Base-by-base conservation (phyloP, 495 filamentous ascomycete species). In the Hypoxylon trugodes region DNA sequence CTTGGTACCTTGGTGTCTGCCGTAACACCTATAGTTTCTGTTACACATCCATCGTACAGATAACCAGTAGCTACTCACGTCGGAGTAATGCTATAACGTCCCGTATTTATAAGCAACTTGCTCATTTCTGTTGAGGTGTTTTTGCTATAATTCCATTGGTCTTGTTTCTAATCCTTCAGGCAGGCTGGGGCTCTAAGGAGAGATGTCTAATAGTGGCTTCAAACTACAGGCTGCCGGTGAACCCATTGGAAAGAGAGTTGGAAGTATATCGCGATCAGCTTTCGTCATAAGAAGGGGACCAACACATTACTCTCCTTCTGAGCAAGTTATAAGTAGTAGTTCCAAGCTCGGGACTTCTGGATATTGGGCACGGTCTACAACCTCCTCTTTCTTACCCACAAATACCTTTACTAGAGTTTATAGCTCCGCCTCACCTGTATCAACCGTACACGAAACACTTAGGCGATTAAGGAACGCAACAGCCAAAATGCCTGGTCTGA, bases 381-480 rank as follows among this genome's bases (percentile, higher is more conserved):
- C 50, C 1, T 19, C 33, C 3, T 42, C 4, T 32, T 30, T 15
- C 21, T 28, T 45, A 15, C 21, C 21, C 9, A 38, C 38, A 16
- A 30, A 36, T 8, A 15, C 5, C 7, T 28, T 28, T 22, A 6
- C n/a, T 21, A 53, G 49, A 25, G 4, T 50, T 30, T 55, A 59
- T n/a, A 66, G 37, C 50, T 60, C 49, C 2, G 49, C 50, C 21
- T 8, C 49, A 15, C 38, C 56, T 6, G 21, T 66, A 43, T 52
- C 57, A 24, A 66, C 12, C 7, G 61, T 61, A 30, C 63, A 61
- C 24, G 32, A 66, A 26, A 61, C 40, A 6, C 57, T 66, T 0
- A 55, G 45, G 6, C 24, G 28, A 5, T 28, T 61, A 16, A 55
- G 51, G 8, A 16, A 55, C 12, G 28, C 33, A 26, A 2, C 28